Evolutionary conservation across 2,329 filamentous ascomycete genomes (phyloP).

Genomic region (Venturia nashicola): DNA sequence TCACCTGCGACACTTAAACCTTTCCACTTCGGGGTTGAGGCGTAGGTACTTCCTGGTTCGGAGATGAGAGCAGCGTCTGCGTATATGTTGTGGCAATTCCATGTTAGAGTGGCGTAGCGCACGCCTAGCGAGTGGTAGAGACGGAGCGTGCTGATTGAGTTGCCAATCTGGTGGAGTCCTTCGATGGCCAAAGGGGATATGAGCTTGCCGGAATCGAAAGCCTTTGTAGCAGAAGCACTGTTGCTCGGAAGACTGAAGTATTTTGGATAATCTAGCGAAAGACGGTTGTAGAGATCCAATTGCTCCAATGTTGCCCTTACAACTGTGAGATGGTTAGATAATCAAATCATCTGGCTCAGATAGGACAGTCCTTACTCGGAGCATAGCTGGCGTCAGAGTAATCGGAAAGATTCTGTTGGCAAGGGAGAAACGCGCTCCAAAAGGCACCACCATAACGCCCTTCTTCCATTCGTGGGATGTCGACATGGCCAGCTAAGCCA

Average conservation of each 20-base stretch:
- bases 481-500: constrained; percentile 57
- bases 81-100: constrained; percentile 86
- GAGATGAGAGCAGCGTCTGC: constrained; percentile 68
- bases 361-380: constrained; percentile 36
- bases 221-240: constrained; percentile 47
- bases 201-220: constrained; percentile 37
- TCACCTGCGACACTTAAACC: constrained; percentile 60
- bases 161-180: constrained; percentile 88
- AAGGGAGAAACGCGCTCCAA: constrained; percentile 77
- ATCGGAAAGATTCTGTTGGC: constrained; percentile 59
- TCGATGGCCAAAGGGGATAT: constrained; percentile 74
- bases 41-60: constrained; percentile 26
- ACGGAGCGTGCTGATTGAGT: constrained; percentile 64
- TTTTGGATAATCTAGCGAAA: constrained; percentile 51
- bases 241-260: constrained; percentile 55
- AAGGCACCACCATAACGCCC: constrained; percentile 77
- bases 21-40: constrained; percentile 47
- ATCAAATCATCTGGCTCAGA: not conserved
- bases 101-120: constrained; percentile 77
- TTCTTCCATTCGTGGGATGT: constrained; percentile 59
- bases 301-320: constrained; percentile 52
- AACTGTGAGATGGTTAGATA: not conserved
- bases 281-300: constrained; percentile 58
- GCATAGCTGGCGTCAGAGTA: constrained; percentile 64
- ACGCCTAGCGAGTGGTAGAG: constrained; percentile 68